A percentile compares a stretch with the other conserved stretches of the same genome.
Conservation (phyloP, 176 grass and related monocot genomes). For the Alloteropsis semialata region DNA sequence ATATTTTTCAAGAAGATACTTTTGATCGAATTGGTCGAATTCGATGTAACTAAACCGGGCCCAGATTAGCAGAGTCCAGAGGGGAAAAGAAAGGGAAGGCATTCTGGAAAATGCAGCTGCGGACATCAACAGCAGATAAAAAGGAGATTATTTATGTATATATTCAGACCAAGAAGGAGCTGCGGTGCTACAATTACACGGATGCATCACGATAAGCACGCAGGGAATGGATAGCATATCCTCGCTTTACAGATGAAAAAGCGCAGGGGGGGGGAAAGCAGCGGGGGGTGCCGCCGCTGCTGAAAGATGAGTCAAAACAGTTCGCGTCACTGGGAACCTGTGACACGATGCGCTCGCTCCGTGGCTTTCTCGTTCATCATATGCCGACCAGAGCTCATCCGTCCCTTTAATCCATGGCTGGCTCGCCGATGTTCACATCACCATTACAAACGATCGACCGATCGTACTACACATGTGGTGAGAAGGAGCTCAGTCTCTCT, state of each 20-base stretch:
- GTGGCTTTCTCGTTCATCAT: background rate
- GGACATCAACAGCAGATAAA: background rate
- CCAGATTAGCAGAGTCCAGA: too few species aligned
- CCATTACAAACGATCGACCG: background rate
- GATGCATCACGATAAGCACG: conserved; percentile 40
- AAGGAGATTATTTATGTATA: background rate
- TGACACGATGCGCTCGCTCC: conserved; percentile 31
- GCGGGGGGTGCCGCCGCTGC: background rate
- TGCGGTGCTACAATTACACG: background rate
- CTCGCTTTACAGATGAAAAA: conserved; percentile 41
- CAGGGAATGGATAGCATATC: conserved; percentile 8
- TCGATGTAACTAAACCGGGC: too few species aligned
- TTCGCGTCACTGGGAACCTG: conserved; percentile 43
- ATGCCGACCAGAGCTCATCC: background rate
- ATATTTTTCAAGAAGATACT: too few species aligned
- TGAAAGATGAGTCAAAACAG: conserved; percentile 36
- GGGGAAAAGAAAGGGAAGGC: background rate
- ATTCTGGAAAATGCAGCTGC: background rate
- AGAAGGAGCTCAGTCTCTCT: background rate
- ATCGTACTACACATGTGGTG: background rate
- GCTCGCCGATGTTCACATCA: background rate
- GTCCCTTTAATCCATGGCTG: background rate
- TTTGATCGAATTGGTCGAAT: too few species aligned
- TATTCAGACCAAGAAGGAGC: background rate
- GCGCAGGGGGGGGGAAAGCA: background rate